Evolutionary conservation across 2,329 filamentous ascomycete species (phyloP), one percentile per base, ranked within the genome.

Genomic region (Nemania abortiva): DNA sequence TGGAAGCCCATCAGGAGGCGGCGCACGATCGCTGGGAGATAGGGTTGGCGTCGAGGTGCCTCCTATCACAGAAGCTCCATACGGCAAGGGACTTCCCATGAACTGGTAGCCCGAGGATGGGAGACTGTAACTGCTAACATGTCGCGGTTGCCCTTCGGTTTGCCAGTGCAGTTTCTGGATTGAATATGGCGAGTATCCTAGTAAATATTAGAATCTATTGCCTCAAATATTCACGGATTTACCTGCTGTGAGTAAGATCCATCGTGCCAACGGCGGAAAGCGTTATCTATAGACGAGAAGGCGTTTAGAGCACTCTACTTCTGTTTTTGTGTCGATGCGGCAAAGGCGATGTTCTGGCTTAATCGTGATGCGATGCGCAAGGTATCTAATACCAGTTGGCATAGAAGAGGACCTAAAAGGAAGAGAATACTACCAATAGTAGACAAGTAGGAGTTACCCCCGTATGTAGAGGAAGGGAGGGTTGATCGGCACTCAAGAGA

Each of bases 141-240:
- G 37, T 53, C 7, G 54, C 50, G 24, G 31, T 18, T 39, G 27
- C 1, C 37, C 20, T n/a, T 57, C 54, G 13, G 55, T 20, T 13
- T 65, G 56, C 62, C 57, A 47, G 20, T 37, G 7, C 34, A 20
- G 37, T 52, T 31, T 37, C 34, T 5, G 27, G n/a, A 9, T 18
- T 1, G 42, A 45, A 4, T 34, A 37, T 27, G 45, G 63, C 7
- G 54, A 55, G 11, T 50, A 31, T 63, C 66, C 67, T 69, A 15
- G n/a, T 2, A 13, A 55, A 37, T 18, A 27, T 69, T 52, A 69
- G 67, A 37, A 3, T 13, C 15, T 22, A 6, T 13, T 15, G 42
- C 18, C 11, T 11, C 54, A 42, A 2, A 7, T 34, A 2, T 22
- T 7, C 24, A 1, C 10, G 31, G 15, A n/a, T 63, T 4, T 15